Evolutionary conservation across 2,329 filamentous ascomycete species (phyloP).

Genomic region (Phialemoniopsis sp.): DNA sequence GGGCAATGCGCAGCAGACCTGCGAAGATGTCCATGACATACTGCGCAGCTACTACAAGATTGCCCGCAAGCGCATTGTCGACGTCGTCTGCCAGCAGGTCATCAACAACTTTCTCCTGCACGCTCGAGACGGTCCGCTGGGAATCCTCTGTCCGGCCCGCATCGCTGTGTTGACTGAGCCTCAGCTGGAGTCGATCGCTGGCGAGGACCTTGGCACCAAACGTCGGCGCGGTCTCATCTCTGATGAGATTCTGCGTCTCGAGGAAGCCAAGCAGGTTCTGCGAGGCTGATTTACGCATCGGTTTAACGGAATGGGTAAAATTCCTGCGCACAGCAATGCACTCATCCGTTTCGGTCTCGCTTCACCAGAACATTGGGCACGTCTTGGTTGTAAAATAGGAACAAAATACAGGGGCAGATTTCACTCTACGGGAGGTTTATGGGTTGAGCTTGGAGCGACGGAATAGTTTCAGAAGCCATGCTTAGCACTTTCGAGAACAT

Average conservation of each 20-base stretch:
- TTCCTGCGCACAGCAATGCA: too few relatives aligned
- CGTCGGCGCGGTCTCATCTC: constrained; percentile 23
- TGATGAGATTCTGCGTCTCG: constrained; percentile 39
- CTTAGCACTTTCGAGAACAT: too few relatives aligned
- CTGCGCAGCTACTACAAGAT: constrained; percentile 59
- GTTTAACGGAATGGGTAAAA: too few relatives aligned
- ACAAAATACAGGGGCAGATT: too few relatives aligned
- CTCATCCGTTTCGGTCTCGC: too few relatives aligned
- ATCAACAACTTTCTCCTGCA: constrained; percentile 48
- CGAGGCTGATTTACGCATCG: neutral
- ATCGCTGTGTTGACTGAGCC: constrained; percentile 37
- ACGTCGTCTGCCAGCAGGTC: constrained; percentile 56
- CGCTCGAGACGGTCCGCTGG: constrained; percentile 44
- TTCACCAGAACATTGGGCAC: too few relatives aligned
- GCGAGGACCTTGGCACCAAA: neutral
- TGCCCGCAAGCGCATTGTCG: constrained; percentile 55
- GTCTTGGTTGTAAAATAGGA: too few relatives aligned
- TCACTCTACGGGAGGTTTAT: too few relatives aligned
- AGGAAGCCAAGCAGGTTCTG: constrained; percentile 22
- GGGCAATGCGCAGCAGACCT: constrained; percentile 9
- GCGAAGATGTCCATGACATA: constrained; percentile 53
- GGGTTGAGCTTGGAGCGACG: too few relatives aligned
- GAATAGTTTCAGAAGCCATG: too few relatives aligned
- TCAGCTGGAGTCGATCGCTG: constrained; percentile 1
- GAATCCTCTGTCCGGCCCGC: constrained; percentile 45